Base-by-base conservation (phyloP, 1,284 basidiomycete genomes). In the Apiotrichum sp. region DNA sequence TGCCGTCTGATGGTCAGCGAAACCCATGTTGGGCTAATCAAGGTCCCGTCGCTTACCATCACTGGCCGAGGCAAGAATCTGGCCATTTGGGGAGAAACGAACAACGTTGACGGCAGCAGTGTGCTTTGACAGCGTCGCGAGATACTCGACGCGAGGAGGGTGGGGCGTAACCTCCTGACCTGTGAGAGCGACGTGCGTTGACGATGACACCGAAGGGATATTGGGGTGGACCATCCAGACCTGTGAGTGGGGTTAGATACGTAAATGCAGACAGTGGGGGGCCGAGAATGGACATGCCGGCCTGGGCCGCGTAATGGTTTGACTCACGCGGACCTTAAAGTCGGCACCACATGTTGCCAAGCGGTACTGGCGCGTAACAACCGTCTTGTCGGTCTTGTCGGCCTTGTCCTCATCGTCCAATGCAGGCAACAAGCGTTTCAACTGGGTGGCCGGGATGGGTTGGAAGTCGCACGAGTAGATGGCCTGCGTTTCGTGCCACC, bases 91-190 rank as follows among this genome's bases (percentile, higher is more conserved):
- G 67, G 89, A 93, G 78, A 92, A 98, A 47, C 95, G 82, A 31
- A 96, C 95, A 13, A 96, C 95, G 65, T 98, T 98, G 60, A 99
- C 95, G 5, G 93, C 86, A 29, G 90, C 91, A 10, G 90, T 92
- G 76, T 99, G 95, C 69, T 92, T 85, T 65, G 83, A 86, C 51
- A 99, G 83, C 0, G 95, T 98, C 2, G 96, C 87, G 32, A 97
- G 85, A 71, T 97, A 98, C 72, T 98, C 96, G 50, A 95, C 88
- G 55, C 92, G 84, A n/a, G 95, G 89, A 2, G 87, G 85, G 55
- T 88, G 83, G 22, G 71, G 72, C 31, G 80, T 74, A 29, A 76
- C 59, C 40, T 75, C 73, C 39, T 77, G 76, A 7, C 79, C 75
- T 9, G 78, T 84, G n/a, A 82, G 77, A 22, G 86, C 80, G 13